phyloP scores from a whole-genome alignment of 116 monocot genomes.

The Dioscorea cayenensis region DNA sequence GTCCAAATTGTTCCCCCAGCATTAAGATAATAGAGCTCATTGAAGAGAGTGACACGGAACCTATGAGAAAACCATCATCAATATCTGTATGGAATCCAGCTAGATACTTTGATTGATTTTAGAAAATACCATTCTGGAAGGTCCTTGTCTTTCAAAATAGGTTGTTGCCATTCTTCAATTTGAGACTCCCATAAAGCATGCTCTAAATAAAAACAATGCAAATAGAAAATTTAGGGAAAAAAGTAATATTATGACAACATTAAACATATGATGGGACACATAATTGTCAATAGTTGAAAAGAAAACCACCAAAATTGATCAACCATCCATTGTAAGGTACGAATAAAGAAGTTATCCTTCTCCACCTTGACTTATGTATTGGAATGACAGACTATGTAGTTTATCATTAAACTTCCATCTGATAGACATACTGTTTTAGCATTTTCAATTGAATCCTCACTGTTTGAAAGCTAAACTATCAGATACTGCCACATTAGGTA shows the following conservation, averaged over 20 bases:
- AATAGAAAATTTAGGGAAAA: not conserved
- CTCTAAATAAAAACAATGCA: constrained; percentile 20
- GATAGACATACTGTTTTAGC: too few relatives aligned
- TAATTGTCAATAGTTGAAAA: not conserved
- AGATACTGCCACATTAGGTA: too few relatives aligned
- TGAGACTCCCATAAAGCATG: constrained; percentile 67
- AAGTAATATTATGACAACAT: not conserved
- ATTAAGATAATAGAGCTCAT: constrained; percentile 99
- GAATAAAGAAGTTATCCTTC: not conserved
- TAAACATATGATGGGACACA: not conserved
- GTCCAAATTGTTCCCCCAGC: constrained; percentile 98
- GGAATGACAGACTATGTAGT: too few relatives aligned
- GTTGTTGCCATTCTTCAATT: constrained; percentile 96
- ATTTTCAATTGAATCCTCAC: too few relatives aligned
- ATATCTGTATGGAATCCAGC: not conserved
- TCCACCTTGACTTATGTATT: not conserved
- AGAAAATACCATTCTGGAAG: constrained; percentile 74
- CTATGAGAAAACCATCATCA: constrained; percentile 29
- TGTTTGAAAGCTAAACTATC: too few relatives aligned
- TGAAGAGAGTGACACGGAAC: constrained; percentile 90
- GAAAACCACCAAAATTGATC: not conserved
- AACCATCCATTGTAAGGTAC: not conserved
- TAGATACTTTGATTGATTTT: not conserved
- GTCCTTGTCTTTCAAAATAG: constrained; percentile 75
- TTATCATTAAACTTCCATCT: too few relatives aligned